A percentile compares a stretch with the other conserved stretches of the same genome.
Conservation (phyloP, 305 asterid genomes). For the Withania somnifera region DNA sequence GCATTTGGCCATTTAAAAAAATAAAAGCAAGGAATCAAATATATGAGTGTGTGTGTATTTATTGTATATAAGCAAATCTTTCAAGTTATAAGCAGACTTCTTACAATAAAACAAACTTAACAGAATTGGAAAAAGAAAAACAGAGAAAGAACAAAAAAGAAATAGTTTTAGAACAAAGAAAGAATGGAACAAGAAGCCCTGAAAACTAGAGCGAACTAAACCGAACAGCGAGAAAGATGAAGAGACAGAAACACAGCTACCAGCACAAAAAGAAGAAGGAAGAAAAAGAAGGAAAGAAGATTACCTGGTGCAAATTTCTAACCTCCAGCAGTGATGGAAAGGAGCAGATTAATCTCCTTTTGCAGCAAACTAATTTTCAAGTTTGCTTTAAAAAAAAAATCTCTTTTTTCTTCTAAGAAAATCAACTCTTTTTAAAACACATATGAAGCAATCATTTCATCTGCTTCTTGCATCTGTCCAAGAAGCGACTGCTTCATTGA, state of each 20-base stretch:
- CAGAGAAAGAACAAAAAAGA: not conserved
- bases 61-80: not conserved
- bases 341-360: not conserved
- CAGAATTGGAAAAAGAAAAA: not conserved
- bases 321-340: not conserved
- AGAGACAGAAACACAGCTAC: not conserved
- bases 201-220: not conserved
- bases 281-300: not conserved
- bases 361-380: not conserved
- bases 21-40: not conserved
- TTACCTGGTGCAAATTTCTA: not conserved
- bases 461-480: not conserved
- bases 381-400: not conserved
- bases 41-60: not conserved
- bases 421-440: not conserved
- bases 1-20: too few species aligned
- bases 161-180: not conserved
- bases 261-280: not conserved
- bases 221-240: not conserved
- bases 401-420: not conserved
- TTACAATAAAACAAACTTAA: not conserved
- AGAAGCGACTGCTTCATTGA: not conserved
- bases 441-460: not conserved
- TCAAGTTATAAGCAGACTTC: not conserved
- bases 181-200: not conserved